A percentile compares a stretch with the other conserved stretches of the same genome.
Evolutionary conservation across 164 flowering plant genomes (phyloP).

Genomic region (Euptelea pleiosperma): DNA sequence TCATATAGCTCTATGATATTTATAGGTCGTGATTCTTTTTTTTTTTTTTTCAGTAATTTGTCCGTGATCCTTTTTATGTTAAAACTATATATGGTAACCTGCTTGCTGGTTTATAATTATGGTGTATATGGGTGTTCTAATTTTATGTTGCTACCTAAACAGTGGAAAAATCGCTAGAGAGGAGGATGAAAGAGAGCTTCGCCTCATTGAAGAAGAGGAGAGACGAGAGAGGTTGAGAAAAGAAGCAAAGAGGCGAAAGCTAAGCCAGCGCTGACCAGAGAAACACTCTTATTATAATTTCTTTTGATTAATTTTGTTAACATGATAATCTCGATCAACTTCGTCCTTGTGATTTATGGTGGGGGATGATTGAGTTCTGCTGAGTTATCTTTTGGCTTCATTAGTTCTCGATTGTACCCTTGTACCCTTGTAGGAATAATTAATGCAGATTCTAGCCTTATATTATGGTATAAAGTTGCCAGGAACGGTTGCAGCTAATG

Average conservation of each 20-base stretch:
- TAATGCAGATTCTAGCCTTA: no score
- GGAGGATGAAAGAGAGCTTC: conserved; percentile 73
- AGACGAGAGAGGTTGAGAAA: conserved; percentile 50
- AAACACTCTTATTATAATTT: no score
- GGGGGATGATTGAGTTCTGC: no score
- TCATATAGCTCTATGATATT: no score
- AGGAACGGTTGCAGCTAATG: no score
- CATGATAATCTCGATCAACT: no score
- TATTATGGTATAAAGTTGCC: no score
- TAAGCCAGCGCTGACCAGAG: conserved; percentile 23
- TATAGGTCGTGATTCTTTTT: neutral
- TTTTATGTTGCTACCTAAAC: conserved; percentile 12
- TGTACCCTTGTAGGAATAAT: no score
- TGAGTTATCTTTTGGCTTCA: no score
- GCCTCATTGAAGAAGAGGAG: conserved; percentile 75
- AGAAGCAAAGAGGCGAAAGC: conserved; percentile 59
- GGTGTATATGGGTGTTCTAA: neutral
- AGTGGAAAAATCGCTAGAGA: conserved; percentile 61
- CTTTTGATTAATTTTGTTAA: no score
- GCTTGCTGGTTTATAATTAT: neutral
- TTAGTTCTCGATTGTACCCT: no score
- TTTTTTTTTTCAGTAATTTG: neutral
- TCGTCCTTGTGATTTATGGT: no score
- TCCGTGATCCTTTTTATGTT: neutral
- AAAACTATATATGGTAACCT: neutral